Base-by-base conservation (phyloP, 768 basidiomycete genomes). In the Rhizopogon roseolus region DNA sequence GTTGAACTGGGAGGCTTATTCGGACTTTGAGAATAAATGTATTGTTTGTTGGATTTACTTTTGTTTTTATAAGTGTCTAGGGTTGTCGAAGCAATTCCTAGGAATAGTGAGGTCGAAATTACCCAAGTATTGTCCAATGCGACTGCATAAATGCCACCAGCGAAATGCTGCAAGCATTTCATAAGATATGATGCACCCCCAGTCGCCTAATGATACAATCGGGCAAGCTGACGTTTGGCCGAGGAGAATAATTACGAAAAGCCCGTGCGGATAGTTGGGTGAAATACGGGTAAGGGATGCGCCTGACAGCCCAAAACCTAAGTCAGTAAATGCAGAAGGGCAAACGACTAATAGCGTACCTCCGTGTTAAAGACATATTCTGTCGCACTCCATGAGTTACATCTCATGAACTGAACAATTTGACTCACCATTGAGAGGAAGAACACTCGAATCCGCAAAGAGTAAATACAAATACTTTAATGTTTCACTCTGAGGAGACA, bases 281-380 rank as follows among this genome's bases (percentile, higher is more conserved):
- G 66, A 65, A 91, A 88, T 40, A 90, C 79, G 5, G 89, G 89
- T 36, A 92, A 67, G 28, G 85, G 84, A 62, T 88, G 85, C 10
- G 81, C 85, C 82, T 86, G 54, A 22, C 22, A 22, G 22, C 25
- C 51, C 22, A 37, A 29, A 16, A 54, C 41, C 48, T 49, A 50
- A 16, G 28, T 38, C 36, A 45, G 52, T 46, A 32, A 34, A 38
- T 32, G 17, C 27, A 52, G 16, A 42, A 43, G 41, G 39, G 45
- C 29, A 28, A 45, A 17, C 29, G 19, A 19, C 28, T 8, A 42
- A 27, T n/a, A 13, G 55, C 71, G 49, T 58, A 88, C 88, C 78
- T 98, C 95, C 1, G 95, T 97, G 61, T 96, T 97, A 71, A 97
- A 90, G 7, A 97, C 92, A 62, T 87, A 86, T 65, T 85, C 90